phyloP scores from a whole-genome alignment of 2,329 filamentous ascomycete genomes.

The Rhytidhysteron rufulum region DNA sequence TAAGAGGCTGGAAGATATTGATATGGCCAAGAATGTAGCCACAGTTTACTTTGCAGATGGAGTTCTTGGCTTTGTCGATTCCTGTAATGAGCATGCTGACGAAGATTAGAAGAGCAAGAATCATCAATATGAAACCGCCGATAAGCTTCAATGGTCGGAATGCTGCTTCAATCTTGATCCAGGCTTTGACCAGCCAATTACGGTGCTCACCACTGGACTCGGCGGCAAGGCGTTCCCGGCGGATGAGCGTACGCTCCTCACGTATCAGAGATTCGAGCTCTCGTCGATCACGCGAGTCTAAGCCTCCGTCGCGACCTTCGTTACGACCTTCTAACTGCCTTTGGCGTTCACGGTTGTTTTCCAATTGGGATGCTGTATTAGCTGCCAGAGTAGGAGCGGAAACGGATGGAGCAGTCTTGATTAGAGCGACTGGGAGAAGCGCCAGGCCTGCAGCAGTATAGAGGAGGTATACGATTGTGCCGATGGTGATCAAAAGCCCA shows the following conservation, averaged over 20 bases:
- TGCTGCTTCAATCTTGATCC: conserved; percentile 76
- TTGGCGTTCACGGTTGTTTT: conserved; percentile 86
- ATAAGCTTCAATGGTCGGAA: conserved; percentile 87
- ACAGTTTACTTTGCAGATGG: conserved; percentile 82
- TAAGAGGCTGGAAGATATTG: conserved; percentile 92
- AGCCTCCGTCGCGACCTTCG: conserved; percentile 66
- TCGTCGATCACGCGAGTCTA: conserved; percentile 80
- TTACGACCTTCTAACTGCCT: conserved; percentile 85
- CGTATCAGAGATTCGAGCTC: conserved; percentile 83
- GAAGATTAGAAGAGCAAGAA: conserved; percentile 74
- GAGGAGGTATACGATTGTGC: conserved; percentile 78
- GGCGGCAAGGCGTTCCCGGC: conserved; percentile 80
- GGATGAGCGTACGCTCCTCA: conserved; percentile 87
- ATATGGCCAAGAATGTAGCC: conserved; percentile 87
- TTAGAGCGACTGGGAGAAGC: conserved; percentile 81
- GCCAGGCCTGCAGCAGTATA: conserved; percentile 90
- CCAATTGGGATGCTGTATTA: conserved; percentile 74
- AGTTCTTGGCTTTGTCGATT: conserved; percentile 96
- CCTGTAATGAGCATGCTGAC: conserved; percentile 91
- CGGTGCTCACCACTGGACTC: conserved; percentile 77
- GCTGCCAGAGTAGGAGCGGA: conserved; percentile 76
- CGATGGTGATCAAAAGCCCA: conserved; percentile 82
- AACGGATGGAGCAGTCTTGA: conserved; percentile 85
- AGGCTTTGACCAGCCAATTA: conserved; percentile 67
- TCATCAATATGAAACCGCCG: conserved; percentile 72